phyloP scores from a whole-genome alignment of 148 eudicot species.

The Heliosperma pusillum region DNA sequence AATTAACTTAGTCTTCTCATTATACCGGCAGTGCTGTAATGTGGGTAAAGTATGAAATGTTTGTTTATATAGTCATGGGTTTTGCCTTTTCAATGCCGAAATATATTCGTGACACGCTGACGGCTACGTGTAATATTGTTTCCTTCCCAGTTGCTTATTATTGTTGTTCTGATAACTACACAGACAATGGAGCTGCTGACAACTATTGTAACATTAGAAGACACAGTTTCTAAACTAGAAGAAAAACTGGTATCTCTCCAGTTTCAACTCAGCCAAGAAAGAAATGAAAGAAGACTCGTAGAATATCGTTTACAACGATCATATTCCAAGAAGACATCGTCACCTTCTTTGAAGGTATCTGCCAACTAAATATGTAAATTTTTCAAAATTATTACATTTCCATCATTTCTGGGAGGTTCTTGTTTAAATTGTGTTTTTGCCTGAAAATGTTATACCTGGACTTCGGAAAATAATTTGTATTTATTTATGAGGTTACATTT shows the following conservation, averaged over 20 bases:
- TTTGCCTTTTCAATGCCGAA: neutral
- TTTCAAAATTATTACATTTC: neutral
- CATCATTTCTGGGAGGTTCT: neutral
- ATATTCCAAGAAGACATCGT: constrained; percentile 25
- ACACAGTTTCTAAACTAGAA: constrained; percentile 30
- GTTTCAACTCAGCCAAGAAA: constrained; percentile 35
- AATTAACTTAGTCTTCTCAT: neutral
- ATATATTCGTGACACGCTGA: neutral
- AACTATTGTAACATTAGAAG: constrained; percentile 29
- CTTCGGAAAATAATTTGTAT: neutral
- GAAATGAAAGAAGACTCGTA: constrained; percentile 34
- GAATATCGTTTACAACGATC: constrained; percentile 31
- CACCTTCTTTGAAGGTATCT: constrained; percentile 27
- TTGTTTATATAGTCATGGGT: neutral
- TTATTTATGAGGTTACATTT: neutral
- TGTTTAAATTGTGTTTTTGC: neutral
- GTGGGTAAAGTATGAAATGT: constrained; percentile 5
- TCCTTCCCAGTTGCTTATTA: constrained; percentile 13
- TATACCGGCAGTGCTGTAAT: neutral
- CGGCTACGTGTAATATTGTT: neutral
- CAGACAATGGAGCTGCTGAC: constrained; percentile 32
- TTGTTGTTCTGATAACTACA: constrained; percentile 18
- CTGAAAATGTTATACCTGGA: neutral
- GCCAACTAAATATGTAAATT: neutral
- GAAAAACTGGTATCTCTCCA: constrained; percentile 34